Evolutionary conservation across 805 yeast genomes (phyloP).

Genomic region (Suhomyces tanzawaensis): DNA sequence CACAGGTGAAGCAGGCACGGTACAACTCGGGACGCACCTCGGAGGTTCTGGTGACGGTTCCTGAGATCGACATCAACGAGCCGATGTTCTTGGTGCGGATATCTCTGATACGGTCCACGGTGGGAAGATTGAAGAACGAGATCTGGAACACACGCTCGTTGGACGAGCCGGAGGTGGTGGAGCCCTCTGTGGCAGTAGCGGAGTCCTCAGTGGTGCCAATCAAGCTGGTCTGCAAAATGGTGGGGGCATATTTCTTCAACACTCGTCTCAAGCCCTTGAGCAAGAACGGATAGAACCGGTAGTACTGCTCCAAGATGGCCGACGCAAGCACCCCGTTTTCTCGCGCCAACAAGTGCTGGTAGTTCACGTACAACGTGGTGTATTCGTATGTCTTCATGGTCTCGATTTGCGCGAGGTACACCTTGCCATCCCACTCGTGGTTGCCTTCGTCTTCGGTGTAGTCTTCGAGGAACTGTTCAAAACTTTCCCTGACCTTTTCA

Average conservation of each 20-base stretch:
- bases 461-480: slow-evolving; percentile 77
- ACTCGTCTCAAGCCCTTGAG: slow-evolving; percentile 70
- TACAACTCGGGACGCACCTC: slow-evolving; percentile 95
- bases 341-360: slow-evolving; percentile 66
- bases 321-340: slow-evolving; percentile 87
- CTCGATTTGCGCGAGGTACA: slow-evolving; percentile 76
- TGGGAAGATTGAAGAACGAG: slow-evolving; percentile 82
- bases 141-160: slow-evolving; percentile 82
- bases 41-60: slow-evolving; percentile 93
- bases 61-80: slow-evolving; percentile 75
- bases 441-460: slow-evolving; percentile 47
- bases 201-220: slow-evolving; percentile 43
- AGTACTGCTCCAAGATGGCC: slow-evolving; percentile 88
- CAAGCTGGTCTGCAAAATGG: slow-evolving; percentile 44
- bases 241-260: slow-evolving; percentile 73
- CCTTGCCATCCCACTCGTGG: slow-evolving; percentile 48
- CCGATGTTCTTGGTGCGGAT: slow-evolving; percentile 89
- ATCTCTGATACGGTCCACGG: slow-evolving; percentile 82
- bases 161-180: slow-evolving; percentile 42
- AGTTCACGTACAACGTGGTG: slow-evolving; percentile 81
- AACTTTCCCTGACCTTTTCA: slow-evolving; percentile 88
- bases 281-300: slow-evolving; percentile 85
- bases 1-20: slow-evolving; percentile 86
- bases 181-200: slow-evolving; percentile 30
- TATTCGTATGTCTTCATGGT: slow-evolving; percentile 75